Conservation (phyloP, 2,329 filamentous ascomycete species). For the Aspergillus quadrilineatus region DNA sequence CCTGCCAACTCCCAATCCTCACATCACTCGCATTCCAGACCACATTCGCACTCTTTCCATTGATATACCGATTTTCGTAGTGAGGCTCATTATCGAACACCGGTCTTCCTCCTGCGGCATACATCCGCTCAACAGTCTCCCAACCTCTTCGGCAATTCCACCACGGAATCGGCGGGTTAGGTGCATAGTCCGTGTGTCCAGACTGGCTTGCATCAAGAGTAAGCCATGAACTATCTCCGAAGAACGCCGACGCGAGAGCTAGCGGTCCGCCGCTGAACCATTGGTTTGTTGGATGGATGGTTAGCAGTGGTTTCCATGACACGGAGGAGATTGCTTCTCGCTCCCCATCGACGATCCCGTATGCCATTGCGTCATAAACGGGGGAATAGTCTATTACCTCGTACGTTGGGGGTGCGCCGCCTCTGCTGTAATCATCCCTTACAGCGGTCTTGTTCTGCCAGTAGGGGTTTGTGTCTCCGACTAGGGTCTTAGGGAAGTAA, state of each 20-base stretch:
- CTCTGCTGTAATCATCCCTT: not conserved
- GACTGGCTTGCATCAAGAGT: conserved; percentile 10
- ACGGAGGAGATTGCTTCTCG: not conserved
- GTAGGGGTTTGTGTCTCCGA: conserved; percentile 10
- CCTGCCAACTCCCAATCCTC: conserved; percentile 9
- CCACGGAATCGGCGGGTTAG: conserved; percentile 12
- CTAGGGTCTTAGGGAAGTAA: conserved; percentile 8
- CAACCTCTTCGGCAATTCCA: conserved; percentile 13
- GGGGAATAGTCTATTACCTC: not conserved
- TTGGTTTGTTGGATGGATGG: conserved; percentile 11
- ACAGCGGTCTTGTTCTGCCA: conserved; percentile 12
- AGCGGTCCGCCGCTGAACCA: conserved; percentile 9
- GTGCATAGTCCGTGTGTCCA: conserved; percentile 9
- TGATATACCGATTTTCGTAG: conserved; percentile 11
- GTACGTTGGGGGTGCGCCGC: not conserved
- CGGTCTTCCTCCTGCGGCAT: conserved; percentile 4
- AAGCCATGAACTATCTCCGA: conserved; percentile 7
- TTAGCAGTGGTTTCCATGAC: not conserved
- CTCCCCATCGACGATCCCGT: conserved; percentile 8
- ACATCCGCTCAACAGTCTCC: conserved; percentile 13
- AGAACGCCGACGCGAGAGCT: conserved; percentile 2
- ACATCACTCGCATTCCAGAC: conserved; percentile 14
- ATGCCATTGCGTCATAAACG: conserved; percentile 9
- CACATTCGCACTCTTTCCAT: not conserved
- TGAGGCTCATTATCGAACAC: conserved; percentile 12